These are phyloP conservation scores for Microthlaspi erraticum DNA, from an alignment of 345 rosid species.

Conservation along the genomic window DNA sequence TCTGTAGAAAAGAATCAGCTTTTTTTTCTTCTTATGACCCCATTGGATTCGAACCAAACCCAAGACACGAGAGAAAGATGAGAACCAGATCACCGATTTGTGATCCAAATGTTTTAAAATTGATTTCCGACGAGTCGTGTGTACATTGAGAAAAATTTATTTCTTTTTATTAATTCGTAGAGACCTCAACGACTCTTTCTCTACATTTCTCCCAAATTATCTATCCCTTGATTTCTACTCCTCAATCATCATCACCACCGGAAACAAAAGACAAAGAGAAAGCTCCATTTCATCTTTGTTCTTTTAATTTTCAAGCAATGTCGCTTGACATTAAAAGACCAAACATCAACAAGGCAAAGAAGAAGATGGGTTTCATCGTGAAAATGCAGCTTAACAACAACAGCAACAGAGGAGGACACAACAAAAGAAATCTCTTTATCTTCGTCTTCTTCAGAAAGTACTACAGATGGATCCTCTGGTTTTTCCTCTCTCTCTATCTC, in stretches of 20 bases:
- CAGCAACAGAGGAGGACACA: slow-evolving; percentile 46
- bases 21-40: slow-evolving; percentile 20
- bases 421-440: slow-evolving; percentile 50
- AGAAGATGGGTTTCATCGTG: slow-evolving; percentile 57
- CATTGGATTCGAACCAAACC: slow-evolving; percentile 44
- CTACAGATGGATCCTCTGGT: slow-evolving; percentile 87
- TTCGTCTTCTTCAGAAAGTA: slow-evolving; percentile 55
- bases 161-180: not conserved
- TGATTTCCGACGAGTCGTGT: slow-evolving; percentile 1
- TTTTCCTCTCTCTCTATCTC: slow-evolving; percentile 74
- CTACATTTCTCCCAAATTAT: slow-evolving; percentile 45
- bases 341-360: slow-evolving; percentile 35
- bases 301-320: slow-evolving; percentile 32
- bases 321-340: slow-evolving; percentile 42
- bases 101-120: slow-evolving; percentile 18
- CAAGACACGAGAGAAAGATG: slow-evolving; percentile 42
- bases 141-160: not conserved
- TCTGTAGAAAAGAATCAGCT: not conserved
- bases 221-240: slow-evolving; percentile 56
- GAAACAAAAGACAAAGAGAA: slow-evolving; percentile 42
- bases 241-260: slow-evolving; percentile 32
- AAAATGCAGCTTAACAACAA: slow-evolving; percentile 62
- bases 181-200: slow-evolving; percentile 54
- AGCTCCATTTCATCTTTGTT: slow-evolving; percentile 54
- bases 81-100: slow-evolving; percentile 39